Evolutionary conservation across 768 basidiomycete species (phyloP).

Genomic region (Tylopilus cervinicoccineus): DNA sequence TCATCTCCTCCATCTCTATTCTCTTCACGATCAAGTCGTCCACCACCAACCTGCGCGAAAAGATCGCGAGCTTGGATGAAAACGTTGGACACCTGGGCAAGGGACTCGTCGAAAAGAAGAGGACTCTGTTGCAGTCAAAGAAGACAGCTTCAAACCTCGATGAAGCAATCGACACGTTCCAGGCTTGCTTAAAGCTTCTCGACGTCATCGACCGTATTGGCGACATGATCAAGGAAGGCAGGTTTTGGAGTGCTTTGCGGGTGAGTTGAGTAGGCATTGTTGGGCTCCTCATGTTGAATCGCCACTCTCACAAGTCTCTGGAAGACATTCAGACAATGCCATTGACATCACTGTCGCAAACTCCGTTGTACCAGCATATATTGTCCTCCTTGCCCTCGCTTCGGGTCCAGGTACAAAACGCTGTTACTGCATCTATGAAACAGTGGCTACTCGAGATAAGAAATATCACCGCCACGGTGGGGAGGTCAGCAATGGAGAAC

Average conservation of each 20-base stretch:
- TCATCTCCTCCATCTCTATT: slow-evolving; percentile 95
- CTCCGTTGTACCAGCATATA: slow-evolving; percentile 89
- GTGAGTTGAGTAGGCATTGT: slow-evolving; percentile 45
- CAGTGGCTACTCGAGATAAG: slow-evolving; percentile 96
- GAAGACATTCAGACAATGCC: slow-evolving; percentile 94
- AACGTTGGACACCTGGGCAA: slow-evolving; percentile 87
- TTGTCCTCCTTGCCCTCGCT: slow-evolving; percentile 89
- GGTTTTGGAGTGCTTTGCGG: slow-evolving; percentile 95
- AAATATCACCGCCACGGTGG: slow-evolving; percentile 82
- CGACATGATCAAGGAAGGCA: slow-evolving; percentile 88
- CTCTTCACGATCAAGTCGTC: slow-evolving; percentile 94
- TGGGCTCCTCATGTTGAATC: slow-evolving; percentile 29
- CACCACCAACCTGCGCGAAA: slow-evolving; percentile 89
- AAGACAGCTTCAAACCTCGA: slow-evolving; percentile 93
- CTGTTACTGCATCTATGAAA: slow-evolving; percentile 92
- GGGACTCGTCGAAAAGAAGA: slow-evolving; percentile 91
- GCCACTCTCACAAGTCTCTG: slow-evolving; percentile 61
- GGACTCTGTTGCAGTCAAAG: slow-evolving; percentile 80
- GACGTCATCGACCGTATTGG: slow-evolving; percentile 92
- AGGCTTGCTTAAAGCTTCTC: slow-evolving; percentile 86
- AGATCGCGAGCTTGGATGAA: slow-evolving; percentile 83
- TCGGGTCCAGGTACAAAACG: slow-evolving; percentile 84
- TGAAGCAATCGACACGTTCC: slow-evolving; percentile 93
- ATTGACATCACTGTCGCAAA: slow-evolving; percentile 83
- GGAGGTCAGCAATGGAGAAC: slow-evolving; percentile 79